phyloP scores from a whole-genome alignment of 805 yeast genomes.

The Metschnikowia santaceciliae region DNA sequence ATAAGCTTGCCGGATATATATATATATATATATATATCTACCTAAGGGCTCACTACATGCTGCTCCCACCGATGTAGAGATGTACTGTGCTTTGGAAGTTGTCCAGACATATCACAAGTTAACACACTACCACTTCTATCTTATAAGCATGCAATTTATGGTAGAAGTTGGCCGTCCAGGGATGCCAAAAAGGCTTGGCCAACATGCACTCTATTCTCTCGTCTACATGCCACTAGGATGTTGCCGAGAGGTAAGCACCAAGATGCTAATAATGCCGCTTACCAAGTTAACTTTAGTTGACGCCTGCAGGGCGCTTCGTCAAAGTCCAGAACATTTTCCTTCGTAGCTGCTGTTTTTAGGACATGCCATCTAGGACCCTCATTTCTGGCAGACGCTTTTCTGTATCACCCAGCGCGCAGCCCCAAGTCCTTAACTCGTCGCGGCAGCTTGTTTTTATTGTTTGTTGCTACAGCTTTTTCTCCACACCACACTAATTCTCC shows the following conservation, averaged over 20 bases:
- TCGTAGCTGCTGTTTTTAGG: not conserved
- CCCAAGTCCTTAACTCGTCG: not conserved
- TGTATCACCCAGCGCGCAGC: not conserved
- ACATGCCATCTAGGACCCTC: not conserved
- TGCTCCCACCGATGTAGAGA: too few species aligned
- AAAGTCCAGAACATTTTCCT: not conserved
- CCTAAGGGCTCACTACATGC: too few species aligned
- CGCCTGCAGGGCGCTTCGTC: not conserved
- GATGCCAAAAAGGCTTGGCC: not conserved
- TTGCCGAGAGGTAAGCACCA: not conserved
- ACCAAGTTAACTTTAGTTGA: not conserved
- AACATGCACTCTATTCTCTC: not conserved
- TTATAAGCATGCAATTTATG: not conserved
- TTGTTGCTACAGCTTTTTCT: conserved; percentile 7
- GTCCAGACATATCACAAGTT: too few species aligned
- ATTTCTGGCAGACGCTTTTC: conserved; percentile 1
- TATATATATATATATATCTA: too few species aligned
- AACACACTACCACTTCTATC: not conserved
- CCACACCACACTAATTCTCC: conserved; percentile 1
- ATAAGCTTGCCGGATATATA: not conserved
- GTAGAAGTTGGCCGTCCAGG: not conserved
- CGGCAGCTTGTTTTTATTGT: conserved; percentile 1
- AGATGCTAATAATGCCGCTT: not conserved
- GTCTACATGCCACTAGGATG: not conserved
- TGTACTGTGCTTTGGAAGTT: too few species aligned